phyloP scores from a whole-genome alignment of 1,284 basidiomycete species.

The Mycena citricolor region DNA sequence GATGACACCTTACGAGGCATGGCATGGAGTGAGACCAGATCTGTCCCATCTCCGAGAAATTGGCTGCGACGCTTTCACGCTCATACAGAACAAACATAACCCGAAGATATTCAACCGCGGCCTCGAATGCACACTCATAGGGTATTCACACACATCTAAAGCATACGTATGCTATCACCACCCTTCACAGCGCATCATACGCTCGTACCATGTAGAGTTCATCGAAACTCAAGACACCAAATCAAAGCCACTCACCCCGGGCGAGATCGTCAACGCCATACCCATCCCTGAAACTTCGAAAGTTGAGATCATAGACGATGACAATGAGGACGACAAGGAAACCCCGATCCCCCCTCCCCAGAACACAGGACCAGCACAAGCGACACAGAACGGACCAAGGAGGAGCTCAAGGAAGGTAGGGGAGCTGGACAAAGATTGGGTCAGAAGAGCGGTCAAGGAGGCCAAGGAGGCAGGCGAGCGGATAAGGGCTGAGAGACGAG shows the following conservation, averaged over 20 bases:
- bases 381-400: conserved; percentile 9
- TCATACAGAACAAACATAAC: conserved; percentile 28
- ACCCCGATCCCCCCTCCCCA: not conserved
- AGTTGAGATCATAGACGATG: not conserved
- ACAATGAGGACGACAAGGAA: conserved; percentile 1
- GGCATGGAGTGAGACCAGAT: conserved; percentile 27
- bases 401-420: conserved; percentile 2
- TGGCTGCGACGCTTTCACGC: conserved; percentile 31
- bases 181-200: conserved; percentile 8
- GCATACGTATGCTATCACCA: conserved; percentile 23
- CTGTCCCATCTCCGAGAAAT: conserved; percentile 33
- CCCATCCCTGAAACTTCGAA: not conserved
- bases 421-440: not conserved
- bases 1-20: conserved; percentile 31
- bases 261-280: conserved; percentile 11
- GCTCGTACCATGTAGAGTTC: conserved; percentile 22
- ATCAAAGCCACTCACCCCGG: conserved; percentile 8
- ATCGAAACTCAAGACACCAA: conserved; percentile 19
- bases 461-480: conserved; percentile 6
- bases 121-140: conserved; percentile 23
- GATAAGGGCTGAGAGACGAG: conserved; percentile 1
- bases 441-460: conserved; percentile 1
- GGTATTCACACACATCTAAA: conserved; percentile 21
- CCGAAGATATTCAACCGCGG: conserved; percentile 26
- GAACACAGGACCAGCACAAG: conserved; percentile 1